These are phyloP conservation scores for Plasmodium coatneyi DNA, from an alignment of 169 alveolate species.

Conservation along the genomic window DNA sequence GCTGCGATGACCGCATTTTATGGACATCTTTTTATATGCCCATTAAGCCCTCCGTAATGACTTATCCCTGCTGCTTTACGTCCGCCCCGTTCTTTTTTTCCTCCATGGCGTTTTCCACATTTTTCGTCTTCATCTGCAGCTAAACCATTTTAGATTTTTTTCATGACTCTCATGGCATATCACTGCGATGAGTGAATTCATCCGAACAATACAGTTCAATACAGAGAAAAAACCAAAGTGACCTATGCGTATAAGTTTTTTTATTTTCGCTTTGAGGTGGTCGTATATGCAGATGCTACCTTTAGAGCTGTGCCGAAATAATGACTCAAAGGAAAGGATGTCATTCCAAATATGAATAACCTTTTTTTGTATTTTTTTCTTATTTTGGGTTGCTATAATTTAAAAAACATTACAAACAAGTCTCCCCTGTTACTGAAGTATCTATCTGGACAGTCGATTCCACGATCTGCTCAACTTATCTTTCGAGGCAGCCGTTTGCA, in stretches of 20 bases:
- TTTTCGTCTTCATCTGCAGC: neutral
- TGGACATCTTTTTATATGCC: neutral
- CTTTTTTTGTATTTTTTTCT: neutral
- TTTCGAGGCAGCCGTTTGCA: neutral
- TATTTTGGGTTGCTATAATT: neutral
- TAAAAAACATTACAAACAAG: neutral
- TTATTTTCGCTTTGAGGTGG: neutral
- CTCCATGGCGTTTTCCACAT: neutral
- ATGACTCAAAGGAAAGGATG: neutral
- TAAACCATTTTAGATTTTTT: neutral
- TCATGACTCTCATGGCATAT: neutral
- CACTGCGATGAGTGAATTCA: neutral
- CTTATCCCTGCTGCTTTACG: neutral
- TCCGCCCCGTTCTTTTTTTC: neutral
- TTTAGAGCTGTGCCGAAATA: neutral
- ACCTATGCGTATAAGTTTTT: neutral
- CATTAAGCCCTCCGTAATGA: neutral
- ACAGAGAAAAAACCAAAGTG: neutral
- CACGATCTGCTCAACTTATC: neutral
- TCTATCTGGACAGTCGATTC: neutral
- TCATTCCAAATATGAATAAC: neutral
- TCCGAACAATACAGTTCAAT: neutral
- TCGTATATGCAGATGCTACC: neutral
- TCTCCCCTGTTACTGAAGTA: neutral
- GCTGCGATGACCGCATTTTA: neutral